Evolutionary conservation across 148 eudicot genomes (phyloP).

Genomic region (Diospyros kaki): DNA sequence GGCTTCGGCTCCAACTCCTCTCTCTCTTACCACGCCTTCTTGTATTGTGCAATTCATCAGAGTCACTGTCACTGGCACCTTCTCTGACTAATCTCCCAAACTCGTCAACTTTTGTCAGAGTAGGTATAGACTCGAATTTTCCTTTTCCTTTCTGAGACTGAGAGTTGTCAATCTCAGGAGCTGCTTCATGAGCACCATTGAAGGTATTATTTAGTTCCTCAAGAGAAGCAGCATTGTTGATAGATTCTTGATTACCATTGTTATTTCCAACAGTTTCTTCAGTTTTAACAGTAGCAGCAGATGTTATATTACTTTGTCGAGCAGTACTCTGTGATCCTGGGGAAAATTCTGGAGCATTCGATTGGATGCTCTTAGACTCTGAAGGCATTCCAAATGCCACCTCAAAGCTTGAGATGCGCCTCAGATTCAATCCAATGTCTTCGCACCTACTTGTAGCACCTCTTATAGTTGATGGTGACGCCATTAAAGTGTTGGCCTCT

Average conservation of each 20-base stretch:
- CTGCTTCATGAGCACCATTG: constrained; percentile 19
- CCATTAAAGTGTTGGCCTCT: constrained; percentile 28
- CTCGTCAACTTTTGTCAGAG: constrained; percentile 61
- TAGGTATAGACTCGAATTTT: constrained; percentile 24
- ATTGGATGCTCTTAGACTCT: constrained; percentile 24
- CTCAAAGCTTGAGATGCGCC: constrained; percentile 21
- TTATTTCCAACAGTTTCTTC: constrained; percentile 20
- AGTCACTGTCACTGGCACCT: constrained; percentile 71
- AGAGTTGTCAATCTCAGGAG: constrained; percentile 23
- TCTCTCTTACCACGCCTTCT: constrained; percentile 60
- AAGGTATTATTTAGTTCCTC: constrained; percentile 23
- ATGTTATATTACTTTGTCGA: constrained; percentile 10
- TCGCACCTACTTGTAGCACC: constrained; percentile 18
- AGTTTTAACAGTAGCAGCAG: constrained; percentile 14
- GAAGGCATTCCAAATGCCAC: constrained; percentile 11
- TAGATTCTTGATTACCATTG: constrained; percentile 25
- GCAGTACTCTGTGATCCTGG: constrained; percentile 12
- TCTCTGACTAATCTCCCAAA: constrained; percentile 86
- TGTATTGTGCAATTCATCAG: constrained; percentile 43
- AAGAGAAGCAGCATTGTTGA: constrained; percentile 14
- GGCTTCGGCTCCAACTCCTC: constrained; percentile 63
- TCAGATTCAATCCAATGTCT: constrained; percentile 15
- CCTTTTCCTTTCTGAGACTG: constrained; percentile 29
- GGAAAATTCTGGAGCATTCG: constrained; percentile 15
- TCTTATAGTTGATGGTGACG: constrained; percentile 22